Evolutionary conservation across 306 rosid species (phyloP).

Genomic region (Vigna radiata): DNA sequence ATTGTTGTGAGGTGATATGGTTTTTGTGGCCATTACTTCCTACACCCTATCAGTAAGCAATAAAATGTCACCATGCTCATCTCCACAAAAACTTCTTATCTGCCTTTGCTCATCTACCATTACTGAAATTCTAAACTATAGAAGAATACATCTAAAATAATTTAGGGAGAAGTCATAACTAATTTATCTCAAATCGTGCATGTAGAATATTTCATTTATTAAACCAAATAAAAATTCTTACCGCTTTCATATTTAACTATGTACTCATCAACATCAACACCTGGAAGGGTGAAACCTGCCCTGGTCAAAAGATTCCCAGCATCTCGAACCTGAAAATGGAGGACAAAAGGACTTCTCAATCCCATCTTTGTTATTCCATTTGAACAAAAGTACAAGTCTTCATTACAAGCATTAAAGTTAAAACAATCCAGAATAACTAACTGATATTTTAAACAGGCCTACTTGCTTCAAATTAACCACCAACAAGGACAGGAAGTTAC

Average conservation of each 20-base stretch:
- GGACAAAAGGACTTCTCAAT: conserved; percentile 33
- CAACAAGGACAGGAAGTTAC: conserved; percentile 1
- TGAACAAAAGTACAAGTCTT: conserved; percentile 21
- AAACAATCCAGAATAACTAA: conserved; percentile 32
- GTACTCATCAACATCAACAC: conserved; percentile 95
- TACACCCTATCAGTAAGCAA: conserved; percentile 11
- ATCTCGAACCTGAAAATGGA: conserved; percentile 78
- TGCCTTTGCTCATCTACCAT: conserved; percentile 33
- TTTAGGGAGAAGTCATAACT: conserved; percentile 28
- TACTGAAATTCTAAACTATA: conserved; percentile 23
- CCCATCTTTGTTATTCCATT: conserved; percentile 29
- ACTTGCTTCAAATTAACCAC: conserved; percentile 29
- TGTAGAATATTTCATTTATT: conserved; percentile 26
- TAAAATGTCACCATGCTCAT: conserved; percentile 18
- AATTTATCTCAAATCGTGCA: conserved; percentile 28
- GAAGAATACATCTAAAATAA: conserved; percentile 12
- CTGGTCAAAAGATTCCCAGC: conserved; percentile 98
- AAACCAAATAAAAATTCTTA: conserved; percentile 52
- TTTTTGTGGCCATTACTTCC: conserved; percentile 31
- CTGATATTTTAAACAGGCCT: conserved; percentile 38
- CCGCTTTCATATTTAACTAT: conserved; percentile 85
- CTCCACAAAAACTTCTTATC: conserved; percentile 21
- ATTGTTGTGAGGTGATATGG: background rate
- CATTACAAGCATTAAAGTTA: conserved; percentile 17
- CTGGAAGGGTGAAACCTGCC: conserved; percentile 91